Percentiles rank a stretch among this genome's conserved stretches.
Conservation (phyloP, 768 basidiomycete genomes). For the Leccinum barrowsii region DNA sequence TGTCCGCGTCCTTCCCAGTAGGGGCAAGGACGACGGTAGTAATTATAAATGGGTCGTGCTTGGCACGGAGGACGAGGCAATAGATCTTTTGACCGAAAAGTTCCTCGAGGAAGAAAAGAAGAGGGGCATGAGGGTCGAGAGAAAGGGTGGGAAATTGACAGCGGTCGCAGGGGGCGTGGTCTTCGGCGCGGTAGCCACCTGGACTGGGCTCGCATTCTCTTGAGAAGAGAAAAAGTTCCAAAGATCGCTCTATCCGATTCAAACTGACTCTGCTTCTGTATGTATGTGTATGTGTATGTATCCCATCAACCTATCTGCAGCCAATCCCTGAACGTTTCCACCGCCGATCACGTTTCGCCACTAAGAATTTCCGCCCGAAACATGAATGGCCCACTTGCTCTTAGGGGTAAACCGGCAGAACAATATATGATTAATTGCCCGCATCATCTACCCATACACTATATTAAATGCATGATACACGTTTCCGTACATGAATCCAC, state of each 20-base stretch:
- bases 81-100: slow-evolving; percentile 32
- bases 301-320: neutral
- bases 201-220: slow-evolving; percentile 54
- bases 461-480: slow-evolving; percentile 1
- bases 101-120: slow-evolving; percentile 30
- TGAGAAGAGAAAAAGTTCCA: slow-evolving; percentile 21
- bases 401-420: neutral
- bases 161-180: slow-evolving; percentile 51
- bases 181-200: slow-evolving; percentile 58
- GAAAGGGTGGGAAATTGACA: slow-evolving; percentile 31
- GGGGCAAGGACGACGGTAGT: slow-evolving; percentile 7
- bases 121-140: slow-evolving; percentile 18
- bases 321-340: neutral
- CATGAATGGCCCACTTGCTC: neutral
- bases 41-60: slow-evolving; percentile 47
- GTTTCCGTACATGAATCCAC: neutral
- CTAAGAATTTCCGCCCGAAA: neutral
- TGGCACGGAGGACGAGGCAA: slow-evolving; percentile 48
- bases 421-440: neutral
- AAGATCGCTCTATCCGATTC: neutral
- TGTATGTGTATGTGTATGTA: slow-evolving; percentile 1
- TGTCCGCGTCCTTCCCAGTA: slow-evolving; percentile 36
- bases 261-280: neutral
- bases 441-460: neutral
- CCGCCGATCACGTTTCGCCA: slow-evolving; percentile 5